These are phyloP conservation scores for Pochonia chlamydosporia DNA, from an alignment of 2,329 filamentous ascomycete species.

Conservation along the genomic window DNA sequence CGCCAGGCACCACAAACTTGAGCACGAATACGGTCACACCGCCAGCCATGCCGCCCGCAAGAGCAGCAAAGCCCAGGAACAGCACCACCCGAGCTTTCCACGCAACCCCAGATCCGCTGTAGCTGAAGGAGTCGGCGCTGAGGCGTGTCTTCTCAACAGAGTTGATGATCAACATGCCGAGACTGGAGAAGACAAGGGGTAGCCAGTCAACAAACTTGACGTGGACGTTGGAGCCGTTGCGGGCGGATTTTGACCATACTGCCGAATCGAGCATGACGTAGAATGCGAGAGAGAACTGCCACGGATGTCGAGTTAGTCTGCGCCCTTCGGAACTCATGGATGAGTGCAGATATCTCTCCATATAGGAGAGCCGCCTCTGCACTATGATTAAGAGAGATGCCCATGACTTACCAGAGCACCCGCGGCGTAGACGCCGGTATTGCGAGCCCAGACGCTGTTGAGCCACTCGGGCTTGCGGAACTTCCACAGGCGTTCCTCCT, in stretches of 20 bases:
- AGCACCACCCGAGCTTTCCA: conserved; percentile 65
- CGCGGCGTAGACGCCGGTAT: conserved; percentile 56
- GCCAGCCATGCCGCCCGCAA: conserved; percentile 63
- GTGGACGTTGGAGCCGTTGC: conserved; percentile 55
- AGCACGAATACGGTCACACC: conserved; percentile 64
- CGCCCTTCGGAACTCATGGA: neutral
- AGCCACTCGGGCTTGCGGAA: conserved; percentile 62
- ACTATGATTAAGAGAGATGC: neutral
- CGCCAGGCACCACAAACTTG: conserved; percentile 54
- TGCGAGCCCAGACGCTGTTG: conserved; percentile 58
- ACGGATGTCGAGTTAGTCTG: neutral
- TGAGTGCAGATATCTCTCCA: neutral
- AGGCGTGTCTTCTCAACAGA: conserved; percentile 62
- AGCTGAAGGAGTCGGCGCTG: conserved; percentile 56
- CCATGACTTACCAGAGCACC: conserved; percentile 52
- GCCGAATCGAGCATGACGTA: conserved; percentile 63
- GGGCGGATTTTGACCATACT: conserved; percentile 57
- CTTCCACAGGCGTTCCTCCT: conserved; percentile 63
- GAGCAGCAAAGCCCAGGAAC: conserved; percentile 59
- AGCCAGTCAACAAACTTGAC: conserved; percentile 66
- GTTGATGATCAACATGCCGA: conserved; percentile 69
- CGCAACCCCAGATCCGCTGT: conserved; percentile 57
- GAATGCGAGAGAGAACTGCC: conserved; percentile 61
- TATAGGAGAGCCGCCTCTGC: neutral
- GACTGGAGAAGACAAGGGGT: conserved; percentile 58